Conservation (phyloP, 148 eudicot genomes). For the Fallopia convolvulus region DNA sequence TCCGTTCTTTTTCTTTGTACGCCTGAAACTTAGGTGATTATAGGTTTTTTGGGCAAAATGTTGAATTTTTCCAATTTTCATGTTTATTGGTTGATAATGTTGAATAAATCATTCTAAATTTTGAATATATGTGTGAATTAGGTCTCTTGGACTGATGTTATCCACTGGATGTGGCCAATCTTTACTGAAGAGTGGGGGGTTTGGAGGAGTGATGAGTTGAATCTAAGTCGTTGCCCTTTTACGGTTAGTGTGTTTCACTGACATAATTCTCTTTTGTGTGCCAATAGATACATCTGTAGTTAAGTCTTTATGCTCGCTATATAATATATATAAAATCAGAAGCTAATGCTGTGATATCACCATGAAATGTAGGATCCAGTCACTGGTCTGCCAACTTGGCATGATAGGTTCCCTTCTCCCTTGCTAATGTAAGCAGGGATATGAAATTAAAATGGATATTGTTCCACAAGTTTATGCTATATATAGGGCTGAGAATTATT, state of each 20-base stretch:
- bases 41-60: background rate
- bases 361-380: slow-evolving; percentile 64
- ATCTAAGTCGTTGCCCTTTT: slow-evolving; percentile 76
- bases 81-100: background rate
- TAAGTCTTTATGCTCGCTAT: background rate
- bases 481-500: background rate
- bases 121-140: slow-evolving; percentile 17
- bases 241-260: slow-evolving; percentile 35
- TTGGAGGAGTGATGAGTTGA: slow-evolving; percentile 76
- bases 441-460: background rate
- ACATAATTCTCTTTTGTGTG: background rate
- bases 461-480: background rate
- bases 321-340: background rate
- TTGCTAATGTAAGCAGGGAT: slow-evolving; percentile 55
- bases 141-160: slow-evolving; percentile 80
- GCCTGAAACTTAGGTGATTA: background rate
- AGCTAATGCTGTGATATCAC: slow-evolving; percentile 12
- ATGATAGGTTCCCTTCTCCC: slow-evolving; percentile 64
- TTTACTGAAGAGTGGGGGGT: slow-evolving; percentile 87
- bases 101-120: background rate
- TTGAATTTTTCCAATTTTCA: background rate
- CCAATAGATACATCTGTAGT: background rate
- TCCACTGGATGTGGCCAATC: slow-evolving; percentile 98
- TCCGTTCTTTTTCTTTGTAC: background rate
- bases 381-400: slow-evolving; percentile 75